Evolutionary conservation across 192 early-diverging fungal genomes (phyloP).

Genomic region (Backusella australiensis): DNA sequence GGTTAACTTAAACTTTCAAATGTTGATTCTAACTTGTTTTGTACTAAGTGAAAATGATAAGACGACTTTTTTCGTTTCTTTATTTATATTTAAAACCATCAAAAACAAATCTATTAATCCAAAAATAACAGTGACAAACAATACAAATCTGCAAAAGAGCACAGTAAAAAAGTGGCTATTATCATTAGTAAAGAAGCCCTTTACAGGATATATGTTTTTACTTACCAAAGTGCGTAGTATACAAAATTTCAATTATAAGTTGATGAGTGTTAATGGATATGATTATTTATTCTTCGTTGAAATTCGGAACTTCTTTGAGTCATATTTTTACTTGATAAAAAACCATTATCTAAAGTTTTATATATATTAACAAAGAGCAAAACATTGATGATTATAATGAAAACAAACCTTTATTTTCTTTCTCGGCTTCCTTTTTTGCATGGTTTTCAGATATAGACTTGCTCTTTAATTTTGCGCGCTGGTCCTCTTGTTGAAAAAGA

Average conservation of each 20-base stretch:
- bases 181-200: background rate
- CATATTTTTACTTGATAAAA: background rate
- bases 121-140: background rate
- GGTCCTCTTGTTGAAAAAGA: background rate
- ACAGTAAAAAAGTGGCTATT: background rate
- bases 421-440: background rate
- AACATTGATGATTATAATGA: background rate
- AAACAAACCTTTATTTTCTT: background rate
- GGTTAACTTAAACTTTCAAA: background rate
- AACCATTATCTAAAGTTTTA: background rate
- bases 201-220: background rate
- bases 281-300: background rate
- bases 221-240: background rate
- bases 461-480: background rate
- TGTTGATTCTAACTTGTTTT: background rate
- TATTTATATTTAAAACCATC: background rate
- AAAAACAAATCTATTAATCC: background rate
- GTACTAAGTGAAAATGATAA: background rate
- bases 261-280: background rate
- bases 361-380: background rate
- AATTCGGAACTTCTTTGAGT: background rate
- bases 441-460: background rate
- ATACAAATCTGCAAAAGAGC: background rate
- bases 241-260: too few species aligned
- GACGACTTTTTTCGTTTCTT: background rate